A percentile compares a stretch with the other conserved stretches of the same genome.
Conservation (phyloP, 1,284 basidiomycete species). For the Coniophora puteana region DNA sequence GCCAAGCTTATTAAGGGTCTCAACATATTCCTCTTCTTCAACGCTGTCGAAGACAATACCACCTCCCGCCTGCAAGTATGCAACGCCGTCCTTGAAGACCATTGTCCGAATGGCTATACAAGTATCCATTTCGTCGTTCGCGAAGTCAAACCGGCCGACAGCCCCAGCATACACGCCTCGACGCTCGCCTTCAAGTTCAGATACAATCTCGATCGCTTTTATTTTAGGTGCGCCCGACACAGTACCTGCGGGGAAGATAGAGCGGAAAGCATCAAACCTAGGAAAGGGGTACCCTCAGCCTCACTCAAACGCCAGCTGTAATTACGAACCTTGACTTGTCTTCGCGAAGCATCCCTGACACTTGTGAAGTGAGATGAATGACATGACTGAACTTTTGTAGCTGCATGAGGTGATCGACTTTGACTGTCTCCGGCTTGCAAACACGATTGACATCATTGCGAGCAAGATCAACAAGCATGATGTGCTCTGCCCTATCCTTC, state of each 20-base stretch:
- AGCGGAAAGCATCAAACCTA: conserved; percentile 97
- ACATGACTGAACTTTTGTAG: conserved; percentile 98
- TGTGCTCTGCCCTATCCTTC: conserved; percentile 97
- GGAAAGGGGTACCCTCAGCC: not conserved
- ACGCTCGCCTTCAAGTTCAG: conserved; percentile 84
- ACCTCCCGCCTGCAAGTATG: conserved; percentile 94
- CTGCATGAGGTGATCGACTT: conserved; percentile 93
- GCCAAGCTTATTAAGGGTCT: conserved; percentile 94
- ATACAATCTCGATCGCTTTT: conserved; percentile 94
- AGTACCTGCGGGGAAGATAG: conserved; percentile 98
- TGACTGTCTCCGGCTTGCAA: conserved; percentile 92
- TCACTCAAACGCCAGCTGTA: not conserved
- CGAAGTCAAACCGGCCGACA: conserved; percentile 96
- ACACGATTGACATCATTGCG: conserved; percentile 99
- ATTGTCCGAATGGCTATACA: conserved; percentile 99
- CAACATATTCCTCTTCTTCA: conserved; percentile 95
- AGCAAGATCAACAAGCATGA: conserved; percentile 98
- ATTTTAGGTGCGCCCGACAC: conserved; percentile 99
- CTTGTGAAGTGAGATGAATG: conserved; percentile 95
- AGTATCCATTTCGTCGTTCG: conserved; percentile 93
- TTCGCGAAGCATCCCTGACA: conserved; percentile 83
- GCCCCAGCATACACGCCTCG: conserved; percentile 97
- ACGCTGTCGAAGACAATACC: conserved; percentile 98
- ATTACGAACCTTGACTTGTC: conserved; percentile 71
- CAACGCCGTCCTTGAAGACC: conserved; percentile 92